Evolutionary conservation across 768 basidiomycete genomes (phyloP).

Genomic region (Lactifluus rugatus): DNA sequence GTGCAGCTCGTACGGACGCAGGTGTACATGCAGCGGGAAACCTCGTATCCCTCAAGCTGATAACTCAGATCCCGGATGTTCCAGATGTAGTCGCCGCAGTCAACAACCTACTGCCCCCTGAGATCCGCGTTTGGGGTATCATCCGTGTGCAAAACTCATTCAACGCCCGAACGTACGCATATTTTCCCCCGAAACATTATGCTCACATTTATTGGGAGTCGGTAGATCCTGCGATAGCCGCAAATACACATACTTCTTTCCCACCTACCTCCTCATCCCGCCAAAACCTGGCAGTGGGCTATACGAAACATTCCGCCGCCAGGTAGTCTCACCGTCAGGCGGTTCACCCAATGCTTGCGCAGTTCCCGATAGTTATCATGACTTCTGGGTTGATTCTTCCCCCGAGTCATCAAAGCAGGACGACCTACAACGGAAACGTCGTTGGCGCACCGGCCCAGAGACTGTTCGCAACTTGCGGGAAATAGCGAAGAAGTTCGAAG

Average conservation of each 20-base stretch:
- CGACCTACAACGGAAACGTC: constrained; percentile 56
- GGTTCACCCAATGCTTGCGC: constrained; percentile 10
- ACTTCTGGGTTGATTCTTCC: constrained; percentile 51
- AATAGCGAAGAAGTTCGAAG: constrained; percentile 58
- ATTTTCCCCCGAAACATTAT: neutral
- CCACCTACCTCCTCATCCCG: constrained; percentile 85
- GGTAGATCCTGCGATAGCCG: constrained; percentile 83
- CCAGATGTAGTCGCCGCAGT: constrained; percentile 60
- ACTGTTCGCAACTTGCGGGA: constrained; percentile 48
- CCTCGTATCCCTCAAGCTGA: constrained; percentile 85
- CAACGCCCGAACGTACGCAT: constrained; percentile 58
- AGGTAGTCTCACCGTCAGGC: constrained; percentile 24
- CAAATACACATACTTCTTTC: constrained; percentile 96
- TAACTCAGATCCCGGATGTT: constrained; percentile 62
- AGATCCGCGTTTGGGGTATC: constrained; percentile 89
- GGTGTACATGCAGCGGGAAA: constrained; percentile 98
- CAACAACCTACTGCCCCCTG: constrained; percentile 82
- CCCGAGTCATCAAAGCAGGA: constrained; percentile 37
- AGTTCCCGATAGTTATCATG: constrained; percentile 28
- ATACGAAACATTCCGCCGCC: constrained; percentile 33
- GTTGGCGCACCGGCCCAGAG: constrained; percentile 52
- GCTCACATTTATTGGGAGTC: neutral
- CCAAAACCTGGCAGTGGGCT: constrained; percentile 71
- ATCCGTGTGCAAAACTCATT: constrained; percentile 74
- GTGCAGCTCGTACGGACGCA: constrained; percentile 93